Conservation (phyloP, 257 asterid species). For the Catharanthus roseus region DNA sequence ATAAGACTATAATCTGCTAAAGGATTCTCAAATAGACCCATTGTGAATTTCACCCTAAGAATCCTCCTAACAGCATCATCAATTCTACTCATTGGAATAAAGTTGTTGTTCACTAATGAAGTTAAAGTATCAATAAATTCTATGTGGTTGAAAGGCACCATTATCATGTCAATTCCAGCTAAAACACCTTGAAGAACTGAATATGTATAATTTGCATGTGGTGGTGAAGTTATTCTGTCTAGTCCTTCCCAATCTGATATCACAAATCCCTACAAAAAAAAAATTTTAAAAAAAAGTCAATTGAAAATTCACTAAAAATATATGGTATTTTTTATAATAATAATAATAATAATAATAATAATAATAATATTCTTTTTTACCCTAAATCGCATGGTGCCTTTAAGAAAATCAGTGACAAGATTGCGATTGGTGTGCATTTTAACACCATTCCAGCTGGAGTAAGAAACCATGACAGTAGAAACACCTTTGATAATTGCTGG, state of each 20-base stretch:
- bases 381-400: constrained; percentile 34
- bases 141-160: constrained; percentile 39
- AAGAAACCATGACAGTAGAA: constrained; percentile 47
- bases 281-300: no score
- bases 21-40: constrained; percentile 65
- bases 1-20: constrained; percentile 37
- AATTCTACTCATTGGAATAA: constrained; percentile 47
- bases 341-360: no score
- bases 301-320: no score
- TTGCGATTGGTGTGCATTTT: constrained; percentile 38
- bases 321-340: no score
- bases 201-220: constrained; percentile 30
- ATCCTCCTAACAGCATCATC: constrained; percentile 62
- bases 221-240: constrained; percentile 29
- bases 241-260: constrained; percentile 49
- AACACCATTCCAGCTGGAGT: constrained; percentile 42
- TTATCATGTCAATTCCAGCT: constrained; percentile 56
- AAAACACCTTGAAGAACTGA: constrained; percentile 28
- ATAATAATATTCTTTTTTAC: constrained; percentile 11
- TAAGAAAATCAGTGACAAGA: constrained; percentile 41
- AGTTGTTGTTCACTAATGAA: constrained; percentile 33
- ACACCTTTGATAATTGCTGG: constrained; percentile 38
- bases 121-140: constrained; percentile 29
- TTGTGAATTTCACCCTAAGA: constrained; percentile 46
- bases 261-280: constrained; percentile 33